Evolutionary conservation across 2,329 filamentous ascomycete species (phyloP).

Genomic region (Beauveria asiatica): DNA sequence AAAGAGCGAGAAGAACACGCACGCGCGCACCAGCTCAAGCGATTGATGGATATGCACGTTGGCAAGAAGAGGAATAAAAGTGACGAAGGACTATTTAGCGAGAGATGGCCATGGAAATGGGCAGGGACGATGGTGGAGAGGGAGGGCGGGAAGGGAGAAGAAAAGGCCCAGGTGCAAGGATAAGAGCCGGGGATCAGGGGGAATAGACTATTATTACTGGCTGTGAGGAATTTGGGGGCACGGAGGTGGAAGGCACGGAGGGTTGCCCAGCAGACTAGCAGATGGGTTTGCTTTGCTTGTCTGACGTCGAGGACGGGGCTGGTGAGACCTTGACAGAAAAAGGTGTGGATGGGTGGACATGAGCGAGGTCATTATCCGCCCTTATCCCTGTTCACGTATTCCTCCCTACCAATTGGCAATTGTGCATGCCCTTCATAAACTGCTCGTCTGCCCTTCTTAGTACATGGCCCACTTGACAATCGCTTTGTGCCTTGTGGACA

Average conservation of each 20-base stretch:
- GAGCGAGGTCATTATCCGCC: background rate
- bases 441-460: background rate
- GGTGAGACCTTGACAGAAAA: background rate
- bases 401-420: background rate
- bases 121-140: constrained; percentile 6
- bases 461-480: too few relatives aligned
- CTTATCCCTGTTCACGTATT: background rate
- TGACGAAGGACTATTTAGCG: background rate
- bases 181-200: background rate
- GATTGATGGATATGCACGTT: background rate
- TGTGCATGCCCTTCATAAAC: background rate
- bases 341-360: background rate
- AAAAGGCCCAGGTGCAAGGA: background rate
- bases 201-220: background rate
- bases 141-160: background rate
- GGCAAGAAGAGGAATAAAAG: constrained; percentile 1
- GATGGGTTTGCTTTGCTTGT: background rate
- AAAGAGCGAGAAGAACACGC: constrained; percentile 8
- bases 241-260: background rate
- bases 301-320: background rate
- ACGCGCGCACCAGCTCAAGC: constrained; percentile 10
- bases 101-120: background rate
- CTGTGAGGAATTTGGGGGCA: background rate
- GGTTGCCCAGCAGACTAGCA: background rate
- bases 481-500: too few relatives aligned